Evolutionary conservation across 345 rosid genomes (phyloP).

Genomic region (Xanthoceras sorbifolium): DNA sequence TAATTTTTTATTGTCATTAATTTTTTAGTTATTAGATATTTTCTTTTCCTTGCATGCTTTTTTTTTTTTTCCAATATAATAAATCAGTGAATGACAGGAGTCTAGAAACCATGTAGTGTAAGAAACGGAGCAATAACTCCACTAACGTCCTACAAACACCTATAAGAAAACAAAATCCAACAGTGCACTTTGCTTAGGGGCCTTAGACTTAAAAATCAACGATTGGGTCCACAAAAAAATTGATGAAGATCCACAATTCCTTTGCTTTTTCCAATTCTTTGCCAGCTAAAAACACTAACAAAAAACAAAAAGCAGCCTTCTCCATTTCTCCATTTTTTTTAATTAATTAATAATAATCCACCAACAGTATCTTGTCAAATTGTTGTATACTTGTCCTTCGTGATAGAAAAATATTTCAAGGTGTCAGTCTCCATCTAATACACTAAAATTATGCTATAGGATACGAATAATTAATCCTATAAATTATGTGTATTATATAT

Average conservation of each 20-base stretch:
- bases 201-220: slow-evolving; percentile 14
- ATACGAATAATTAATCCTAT: too few relatives aligned
- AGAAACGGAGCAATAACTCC: not conserved
- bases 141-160: not conserved
- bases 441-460: too few relatives aligned
- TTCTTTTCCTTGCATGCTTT: not conserved
- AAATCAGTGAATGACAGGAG: not conserved
- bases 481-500: too few relatives aligned
- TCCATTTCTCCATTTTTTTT: not conserved
- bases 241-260: not conserved
- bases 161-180: slow-evolving; percentile 15
- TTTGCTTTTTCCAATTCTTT: not conserved
- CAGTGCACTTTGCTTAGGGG: not conserved
- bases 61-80: too few relatives aligned
- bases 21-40: not conserved
- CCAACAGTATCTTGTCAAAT: not conserved
- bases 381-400: too few relatives aligned
- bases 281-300: slow-evolving; percentile 6
- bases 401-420: too few relatives aligned
- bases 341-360: not conserved
- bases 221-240: slow-evolving; percentile 19
- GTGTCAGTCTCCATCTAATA: too few relatives aligned
- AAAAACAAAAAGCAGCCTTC: slow-evolving; percentile 35
- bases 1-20: too few relatives aligned
- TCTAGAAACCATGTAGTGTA: not conserved